A percentile compares a stretch with the other conserved stretches of the same genome.
Conservation (phyloP, 768 basidiomycete genomes). For the Chalciporus sphaerocephalus region DNA sequence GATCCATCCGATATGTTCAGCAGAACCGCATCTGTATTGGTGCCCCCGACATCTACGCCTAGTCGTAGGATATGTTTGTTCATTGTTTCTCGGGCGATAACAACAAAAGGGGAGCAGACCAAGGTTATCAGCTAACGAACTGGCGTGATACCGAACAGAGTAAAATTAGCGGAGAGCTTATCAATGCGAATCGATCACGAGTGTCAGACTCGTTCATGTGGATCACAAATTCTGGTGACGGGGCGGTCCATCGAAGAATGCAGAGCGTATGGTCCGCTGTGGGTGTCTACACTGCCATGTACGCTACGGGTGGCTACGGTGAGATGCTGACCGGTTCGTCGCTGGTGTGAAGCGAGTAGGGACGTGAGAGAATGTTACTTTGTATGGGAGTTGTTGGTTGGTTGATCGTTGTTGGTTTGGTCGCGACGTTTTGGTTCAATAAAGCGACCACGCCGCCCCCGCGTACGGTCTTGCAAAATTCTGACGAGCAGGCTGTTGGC, state of each 20-base stretch:
- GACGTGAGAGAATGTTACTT: conserved; percentile 10
- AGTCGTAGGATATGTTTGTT: conserved; percentile 15
- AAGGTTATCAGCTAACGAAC: too few species aligned
- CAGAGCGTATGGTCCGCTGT: too few species aligned
- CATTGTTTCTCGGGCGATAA: background rate
- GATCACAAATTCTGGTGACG: too few species aligned
- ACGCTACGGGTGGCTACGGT: too few species aligned
- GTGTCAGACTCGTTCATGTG: too few species aligned
- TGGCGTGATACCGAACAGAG: too few species aligned
- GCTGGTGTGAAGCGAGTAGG: background rate
- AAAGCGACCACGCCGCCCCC: conserved; percentile 4
- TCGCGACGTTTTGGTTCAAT: background rate
- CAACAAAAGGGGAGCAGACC: too few species aligned
- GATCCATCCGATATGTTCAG: conserved; percentile 14
- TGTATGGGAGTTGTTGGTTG: background rate
- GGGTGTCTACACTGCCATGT: too few species aligned
- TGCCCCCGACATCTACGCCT: conserved; percentile 35
- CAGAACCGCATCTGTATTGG: conserved; percentile 33
- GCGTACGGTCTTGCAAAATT: conserved; percentile 7
- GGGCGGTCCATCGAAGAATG: too few species aligned
- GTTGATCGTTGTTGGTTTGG: conserved; percentile 2
- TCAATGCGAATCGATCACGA: too few species aligned
- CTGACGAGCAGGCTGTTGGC: conserved; percentile 6
- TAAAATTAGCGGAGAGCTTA: too few species aligned
- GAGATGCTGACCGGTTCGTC: too few species aligned